phyloP scores from a whole-genome alignment of 495 filamentous ascomycete species.

The Xylaria sp. region DNA sequence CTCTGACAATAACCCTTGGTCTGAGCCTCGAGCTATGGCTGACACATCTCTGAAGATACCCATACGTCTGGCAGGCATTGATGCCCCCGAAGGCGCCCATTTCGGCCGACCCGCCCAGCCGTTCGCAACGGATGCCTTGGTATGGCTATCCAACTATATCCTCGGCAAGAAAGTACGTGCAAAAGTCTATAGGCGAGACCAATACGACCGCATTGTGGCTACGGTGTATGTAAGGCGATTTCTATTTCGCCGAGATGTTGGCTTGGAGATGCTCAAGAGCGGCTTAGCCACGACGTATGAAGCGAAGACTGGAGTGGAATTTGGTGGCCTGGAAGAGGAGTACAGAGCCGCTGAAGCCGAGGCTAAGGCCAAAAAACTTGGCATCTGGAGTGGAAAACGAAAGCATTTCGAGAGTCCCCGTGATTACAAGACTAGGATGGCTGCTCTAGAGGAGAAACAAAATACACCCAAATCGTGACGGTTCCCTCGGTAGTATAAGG shows the following conservation, averaged over 20 bases:
- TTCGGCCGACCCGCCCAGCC: constrained; percentile 91
- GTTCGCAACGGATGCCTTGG: constrained; percentile 76
- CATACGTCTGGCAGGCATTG: constrained; percentile 86
- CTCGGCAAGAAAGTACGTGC: constrained; percentile 75
- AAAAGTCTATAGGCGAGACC: constrained; percentile 81
- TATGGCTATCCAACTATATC: constrained; percentile 79
- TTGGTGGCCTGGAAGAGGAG: constrained; percentile 69
- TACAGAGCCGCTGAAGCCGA: constrained; percentile 75
- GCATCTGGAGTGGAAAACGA: constrained; percentile 73
- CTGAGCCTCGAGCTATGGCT: constrained; percentile 20
- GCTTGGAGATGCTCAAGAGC: constrained; percentile 82
- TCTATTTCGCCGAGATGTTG: constrained; percentile 76
- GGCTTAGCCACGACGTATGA: constrained; percentile 93
- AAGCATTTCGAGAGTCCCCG: constrained; percentile 78
- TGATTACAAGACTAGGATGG: constrained; percentile 77
- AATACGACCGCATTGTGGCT: constrained; percentile 90
- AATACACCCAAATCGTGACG: constrained; percentile 33
- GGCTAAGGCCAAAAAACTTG: constrained; percentile 71
- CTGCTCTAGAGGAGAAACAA: constrained; percentile 45
- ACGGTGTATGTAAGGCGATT: constrained; percentile 78
- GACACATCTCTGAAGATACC: constrained; percentile 63
- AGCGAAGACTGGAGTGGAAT: constrained; percentile 86
- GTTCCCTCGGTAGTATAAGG: not conserved
- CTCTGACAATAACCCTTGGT: not conserved
- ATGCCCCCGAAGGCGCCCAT: constrained; percentile 91